Conservation (phyloP, 768 basidiomycete genomes). For the Dentipellis fragilis region DNA sequence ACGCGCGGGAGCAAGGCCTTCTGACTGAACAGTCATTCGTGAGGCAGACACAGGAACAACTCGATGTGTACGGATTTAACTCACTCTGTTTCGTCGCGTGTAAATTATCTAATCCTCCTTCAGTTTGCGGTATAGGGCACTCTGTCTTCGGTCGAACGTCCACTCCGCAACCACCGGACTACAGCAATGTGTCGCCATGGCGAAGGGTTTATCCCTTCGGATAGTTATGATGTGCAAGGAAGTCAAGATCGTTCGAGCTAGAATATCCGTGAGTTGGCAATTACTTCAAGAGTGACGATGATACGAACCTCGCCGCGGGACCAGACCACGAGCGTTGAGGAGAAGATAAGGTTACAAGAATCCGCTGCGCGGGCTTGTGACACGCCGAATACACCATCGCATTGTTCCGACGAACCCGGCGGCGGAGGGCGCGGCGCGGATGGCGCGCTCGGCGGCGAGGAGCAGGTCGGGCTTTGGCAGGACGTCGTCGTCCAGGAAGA, state of each 20-base stretch:
- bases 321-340: neutral
- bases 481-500: slow-evolving; percentile 56
- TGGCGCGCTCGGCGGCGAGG: slow-evolving; percentile 33
- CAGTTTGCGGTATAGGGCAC: neutral
- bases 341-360: neutral
- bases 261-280: neutral
- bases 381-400: too few species aligned
- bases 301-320: neutral
- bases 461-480: slow-evolving; percentile 32
- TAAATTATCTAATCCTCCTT: neutral
- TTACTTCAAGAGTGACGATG: neutral
- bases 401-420: slow-evolving; percentile 29
- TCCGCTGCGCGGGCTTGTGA: too few species aligned
- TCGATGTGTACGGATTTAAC: neutral
- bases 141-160: neutral
- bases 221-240: neutral
- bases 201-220: neutral
- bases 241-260: neutral
- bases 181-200: neutral
- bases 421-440: slow-evolving; percentile 35
- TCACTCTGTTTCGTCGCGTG: neutral
- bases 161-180: neutral
- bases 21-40: neutral
- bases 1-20: neutral
- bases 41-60: neutral